Evolutionary conservation across 805 yeast species (phyloP).

Genomic region (Yarrowia phangngaensis): DNA sequence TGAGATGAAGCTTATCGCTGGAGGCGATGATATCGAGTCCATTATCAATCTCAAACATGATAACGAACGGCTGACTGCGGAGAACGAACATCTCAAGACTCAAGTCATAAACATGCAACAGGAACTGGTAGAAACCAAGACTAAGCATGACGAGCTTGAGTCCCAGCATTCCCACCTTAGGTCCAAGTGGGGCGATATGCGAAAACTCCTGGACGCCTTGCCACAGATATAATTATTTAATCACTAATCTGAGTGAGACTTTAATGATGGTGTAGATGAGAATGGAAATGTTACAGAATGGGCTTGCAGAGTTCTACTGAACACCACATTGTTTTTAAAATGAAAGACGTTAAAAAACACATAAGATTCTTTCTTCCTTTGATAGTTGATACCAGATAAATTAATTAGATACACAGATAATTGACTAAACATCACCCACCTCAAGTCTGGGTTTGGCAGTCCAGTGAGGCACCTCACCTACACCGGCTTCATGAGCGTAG

Average conservation of each 20-base stretch:
- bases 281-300: no score
- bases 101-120: constrained; percentile 18
- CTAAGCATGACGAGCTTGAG: constrained; percentile 30
- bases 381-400: background rate
- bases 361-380: no score
- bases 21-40: constrained; percentile 15
- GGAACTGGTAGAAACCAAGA: constrained; percentile 28
- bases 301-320: no score
- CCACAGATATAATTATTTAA: constrained; percentile 2
- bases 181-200: constrained; percentile 25
- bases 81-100: constrained; percentile 18
- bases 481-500: constrained; percentile 17
- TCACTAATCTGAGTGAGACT: no score
- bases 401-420: background rate
- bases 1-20: constrained; percentile 34
- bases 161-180: constrained; percentile 18
- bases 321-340: no score
- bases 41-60: constrained; percentile 1
- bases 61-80: constrained; percentile 15
- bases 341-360: no score
- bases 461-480: background rate
- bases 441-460: background rate
- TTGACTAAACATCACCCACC: background rate
- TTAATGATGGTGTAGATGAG: no score
- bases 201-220: constrained; percentile 22